Percentiles rank a stretch among this genome's conserved stretches.
phyloP scores from a whole-genome alignment of 2,329 filamentous ascomycete species.

The Ascosphaera acerosa region DNA sequence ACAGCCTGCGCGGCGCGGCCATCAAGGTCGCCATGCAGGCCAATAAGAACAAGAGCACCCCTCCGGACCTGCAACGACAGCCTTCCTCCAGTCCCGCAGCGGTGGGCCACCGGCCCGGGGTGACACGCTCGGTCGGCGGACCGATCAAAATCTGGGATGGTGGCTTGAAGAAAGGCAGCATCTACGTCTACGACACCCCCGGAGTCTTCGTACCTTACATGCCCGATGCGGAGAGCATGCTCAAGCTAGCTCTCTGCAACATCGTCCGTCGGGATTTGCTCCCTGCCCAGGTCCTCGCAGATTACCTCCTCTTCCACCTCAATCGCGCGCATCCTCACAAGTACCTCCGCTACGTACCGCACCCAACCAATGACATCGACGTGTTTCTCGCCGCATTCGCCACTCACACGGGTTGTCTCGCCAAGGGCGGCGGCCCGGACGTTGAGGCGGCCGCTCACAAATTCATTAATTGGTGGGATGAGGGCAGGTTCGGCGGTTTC shows the following conservation, averaged over 20 bases:
- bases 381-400: constrained; percentile 48
- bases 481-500: constrained; percentile 49
- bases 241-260: constrained; percentile 79
- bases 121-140: constrained; percentile 64
- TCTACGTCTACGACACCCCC: constrained; percentile 77
- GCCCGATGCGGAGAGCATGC: constrained; percentile 60
- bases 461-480: constrained; percentile 60
- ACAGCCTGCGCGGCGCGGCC: constrained; percentile 48
- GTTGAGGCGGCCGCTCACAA: constrained; percentile 50
- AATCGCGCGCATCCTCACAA: constrained; percentile 39
- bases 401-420: constrained; percentile 46
- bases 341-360: constrained; percentile 34
- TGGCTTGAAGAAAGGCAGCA: constrained; percentile 27
- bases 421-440: constrained; percentile 45
- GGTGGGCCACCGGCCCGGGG: constrained; percentile 68
- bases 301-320: constrained; percentile 70
- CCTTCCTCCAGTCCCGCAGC: constrained; percentile 61
- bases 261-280: constrained; percentile 79
- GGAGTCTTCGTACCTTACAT: constrained; percentile 92
- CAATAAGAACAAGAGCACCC: background rate
- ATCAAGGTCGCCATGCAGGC: constrained; percentile 16
- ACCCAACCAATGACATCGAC: constrained; percentile 64
- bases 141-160: constrained; percentile 55
- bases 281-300: constrained; percentile 49
- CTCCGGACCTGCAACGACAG: too few species aligned